A percentile compares a stretch with the other conserved stretches of the same genome.
Evolutionary conservation across 352 stramenopile genomes (phyloP).

Genomic region (Pythium chondricola): DNA sequence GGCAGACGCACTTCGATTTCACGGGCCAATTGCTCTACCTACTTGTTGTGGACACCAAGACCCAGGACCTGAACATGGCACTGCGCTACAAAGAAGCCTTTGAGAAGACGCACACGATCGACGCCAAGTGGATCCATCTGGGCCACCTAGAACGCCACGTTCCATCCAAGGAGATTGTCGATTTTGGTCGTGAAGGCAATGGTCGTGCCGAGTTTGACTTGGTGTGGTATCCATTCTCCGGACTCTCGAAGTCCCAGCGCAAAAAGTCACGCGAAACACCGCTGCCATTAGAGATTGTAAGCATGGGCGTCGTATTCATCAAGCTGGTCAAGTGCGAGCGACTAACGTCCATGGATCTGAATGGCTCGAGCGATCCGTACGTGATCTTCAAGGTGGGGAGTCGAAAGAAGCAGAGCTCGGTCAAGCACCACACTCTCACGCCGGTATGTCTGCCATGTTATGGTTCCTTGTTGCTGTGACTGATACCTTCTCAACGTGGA

Average conservation of each 20-base stretch:
- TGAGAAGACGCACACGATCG: slow-evolving; percentile 21
- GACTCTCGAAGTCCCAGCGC: slow-evolving; percentile 16
- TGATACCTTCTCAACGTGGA: neutral
- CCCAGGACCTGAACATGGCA: slow-evolving; percentile 31
- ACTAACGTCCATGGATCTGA: slow-evolving; percentile 34
- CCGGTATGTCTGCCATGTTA: slow-evolving; percentile 23
- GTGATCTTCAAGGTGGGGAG: slow-evolving; percentile 34
- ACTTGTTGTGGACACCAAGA: slow-evolving; percentile 36
- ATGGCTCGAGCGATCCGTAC: slow-evolving; percentile 38
- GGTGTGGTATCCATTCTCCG: slow-evolving; percentile 33
- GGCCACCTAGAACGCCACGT: slow-evolving; percentile 28
- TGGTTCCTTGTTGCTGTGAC: neutral
- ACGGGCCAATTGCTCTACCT: slow-evolving; percentile 20
- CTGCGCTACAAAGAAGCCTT: slow-evolving; percentile 37
- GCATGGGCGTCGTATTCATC: slow-evolving; percentile 36
- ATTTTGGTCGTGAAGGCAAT: slow-evolving; percentile 28
- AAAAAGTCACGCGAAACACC: slow-evolving; percentile 19
- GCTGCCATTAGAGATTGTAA: slow-evolving; percentile 30
- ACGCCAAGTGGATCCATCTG: slow-evolving; percentile 42
- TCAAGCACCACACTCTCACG: slow-evolving; percentile 32
- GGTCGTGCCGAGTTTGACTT: slow-evolving; percentile 36
- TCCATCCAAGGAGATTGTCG: slow-evolving; percentile 25
- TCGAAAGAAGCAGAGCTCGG: slow-evolving; percentile 29
- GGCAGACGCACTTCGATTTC: slow-evolving; percentile 23
- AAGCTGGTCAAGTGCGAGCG: slow-evolving; percentile 35